Evolutionary conservation across 2,329 filamentous ascomycete genomes (phyloP).

Genomic region (Xylariaceae sp.): DNA sequence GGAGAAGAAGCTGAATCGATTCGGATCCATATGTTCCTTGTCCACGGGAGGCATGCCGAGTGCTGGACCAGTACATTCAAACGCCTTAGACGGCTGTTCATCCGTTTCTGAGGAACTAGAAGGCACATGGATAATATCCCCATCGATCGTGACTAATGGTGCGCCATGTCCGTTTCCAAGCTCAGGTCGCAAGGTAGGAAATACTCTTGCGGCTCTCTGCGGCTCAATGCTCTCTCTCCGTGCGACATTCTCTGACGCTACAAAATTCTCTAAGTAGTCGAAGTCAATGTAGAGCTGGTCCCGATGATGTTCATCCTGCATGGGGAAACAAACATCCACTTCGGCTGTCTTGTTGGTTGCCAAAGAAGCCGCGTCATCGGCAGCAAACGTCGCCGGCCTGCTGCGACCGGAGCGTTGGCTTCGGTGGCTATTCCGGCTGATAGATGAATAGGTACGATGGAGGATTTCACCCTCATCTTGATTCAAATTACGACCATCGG

Average conservation of each 20-base stretch:
- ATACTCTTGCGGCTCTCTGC: slow-evolving; percentile 56
- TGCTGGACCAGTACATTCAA: slow-evolving; percentile 37
- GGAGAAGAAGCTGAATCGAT: slow-evolving; percentile 95
- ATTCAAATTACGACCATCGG: slow-evolving; percentile 49
- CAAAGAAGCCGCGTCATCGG: slow-evolving; percentile 66
- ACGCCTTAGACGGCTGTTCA: slow-evolving; percentile 51
- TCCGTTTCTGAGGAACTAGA: slow-evolving; percentile 51
- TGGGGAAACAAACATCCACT: slow-evolving; percentile 88
- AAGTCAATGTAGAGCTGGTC: slow-evolving; percentile 87
- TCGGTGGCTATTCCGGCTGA: slow-evolving; percentile 65
- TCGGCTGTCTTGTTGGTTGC: slow-evolving; percentile 74
- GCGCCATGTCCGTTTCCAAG: slow-evolving; percentile 35
- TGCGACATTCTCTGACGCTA: slow-evolving; percentile 64
- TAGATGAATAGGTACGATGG: slow-evolving; percentile 73
- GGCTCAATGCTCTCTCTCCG: slow-evolving; percentile 56
- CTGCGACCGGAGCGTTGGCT: slow-evolving; percentile 47
- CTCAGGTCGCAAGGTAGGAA: slow-evolving; percentile 64
- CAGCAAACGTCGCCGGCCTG: slow-evolving; percentile 61
- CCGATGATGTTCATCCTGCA: slow-evolving; percentile 69
- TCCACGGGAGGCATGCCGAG: slow-evolving; percentile 33
- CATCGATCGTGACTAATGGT: slow-evolving; percentile 56
- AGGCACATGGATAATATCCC: slow-evolving; percentile 62
- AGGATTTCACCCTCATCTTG: slow-evolving; percentile 60
- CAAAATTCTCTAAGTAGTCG: slow-evolving; percentile 91
- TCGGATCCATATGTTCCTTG: slow-evolving; percentile 62